Evolutionary conservation across 164 flowering plant genomes (phyloP).

Genomic region (Stephania japonica): DNA sequence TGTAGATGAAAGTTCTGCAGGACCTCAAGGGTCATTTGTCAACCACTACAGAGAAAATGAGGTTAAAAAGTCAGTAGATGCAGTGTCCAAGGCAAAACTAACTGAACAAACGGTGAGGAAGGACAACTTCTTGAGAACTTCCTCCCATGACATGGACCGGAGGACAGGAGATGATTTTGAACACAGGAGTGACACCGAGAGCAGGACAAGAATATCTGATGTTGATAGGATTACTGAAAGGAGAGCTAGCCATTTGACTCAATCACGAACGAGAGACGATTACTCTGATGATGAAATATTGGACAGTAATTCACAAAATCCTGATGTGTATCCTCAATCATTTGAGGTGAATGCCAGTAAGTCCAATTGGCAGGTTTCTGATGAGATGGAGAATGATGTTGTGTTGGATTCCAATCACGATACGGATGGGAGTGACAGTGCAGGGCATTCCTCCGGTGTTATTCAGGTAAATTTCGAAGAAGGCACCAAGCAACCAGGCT

Average conservation of each 20-base stretch:
- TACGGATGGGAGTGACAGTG: background rate
- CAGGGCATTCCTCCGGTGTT: background rate
- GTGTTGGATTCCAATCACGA: background rate
- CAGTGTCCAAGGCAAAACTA: slow-evolving; percentile 3
- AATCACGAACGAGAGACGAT: slow-evolving; percentile 22
- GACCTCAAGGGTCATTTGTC: slow-evolving; percentile 23
- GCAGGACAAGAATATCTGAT: slow-evolving; percentile 18
- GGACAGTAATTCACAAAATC: slow-evolving; percentile 12
- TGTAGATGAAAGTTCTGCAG: slow-evolving; percentile 34
- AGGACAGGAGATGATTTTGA: slow-evolving; percentile 8
- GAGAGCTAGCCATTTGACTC: slow-evolving; percentile 22
- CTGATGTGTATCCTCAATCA: slow-evolving; percentile 29
- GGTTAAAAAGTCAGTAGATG: slow-evolving; percentile 1
- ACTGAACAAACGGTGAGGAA: slow-evolving; percentile 1
- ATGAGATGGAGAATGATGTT: slow-evolving; percentile 13
- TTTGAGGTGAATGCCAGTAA: slow-evolving; percentile 20
- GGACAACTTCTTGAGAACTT: slow-evolving; percentile 7
- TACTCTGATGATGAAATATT: slow-evolving; percentile 15
- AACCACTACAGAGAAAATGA: slow-evolving; percentile 8
- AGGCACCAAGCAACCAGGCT: slow-evolving; percentile 15
- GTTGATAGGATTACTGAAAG: slow-evolving; percentile 12
- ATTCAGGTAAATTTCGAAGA: background rate
- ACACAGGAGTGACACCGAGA: slow-evolving; percentile 12
- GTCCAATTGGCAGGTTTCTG: slow-evolving; percentile 2
- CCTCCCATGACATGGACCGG: slow-evolving; percentile 1